Conservation (phyloP, 1,139 yeast species). For the Pichia sp. region DNA sequence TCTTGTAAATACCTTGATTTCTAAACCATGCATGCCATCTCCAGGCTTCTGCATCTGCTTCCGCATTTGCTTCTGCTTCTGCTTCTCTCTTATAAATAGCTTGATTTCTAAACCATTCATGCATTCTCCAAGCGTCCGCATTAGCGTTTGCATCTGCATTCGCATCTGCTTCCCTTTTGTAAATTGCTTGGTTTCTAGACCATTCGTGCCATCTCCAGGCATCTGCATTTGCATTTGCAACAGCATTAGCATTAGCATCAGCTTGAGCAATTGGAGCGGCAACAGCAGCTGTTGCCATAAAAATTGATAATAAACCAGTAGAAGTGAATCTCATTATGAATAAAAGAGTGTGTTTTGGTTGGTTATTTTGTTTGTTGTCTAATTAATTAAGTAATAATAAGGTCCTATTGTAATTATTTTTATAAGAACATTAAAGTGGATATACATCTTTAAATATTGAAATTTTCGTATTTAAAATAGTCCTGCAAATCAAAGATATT, state of each 20-base stretch:
- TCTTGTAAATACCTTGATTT: conserved; percentile 6
- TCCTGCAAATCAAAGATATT: too few relatives aligned
- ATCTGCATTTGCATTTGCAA: conserved; percentile 14
- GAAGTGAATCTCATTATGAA: conserved; percentile 11
- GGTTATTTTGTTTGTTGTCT: neutral
- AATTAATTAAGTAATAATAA: neutral
- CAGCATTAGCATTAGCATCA: conserved; percentile 11
- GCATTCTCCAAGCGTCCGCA: neutral
- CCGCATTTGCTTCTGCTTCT: conserved; percentile 8
- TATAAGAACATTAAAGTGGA: too few relatives aligned
- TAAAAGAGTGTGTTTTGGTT: neutral
- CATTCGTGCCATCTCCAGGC: conserved; percentile 13
- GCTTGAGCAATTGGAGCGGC: conserved; percentile 11
- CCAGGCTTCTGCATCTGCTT: conserved; percentile 8
- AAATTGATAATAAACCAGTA: conserved; percentile 6
- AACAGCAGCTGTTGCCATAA: conserved; percentile 8
- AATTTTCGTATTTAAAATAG: neutral
- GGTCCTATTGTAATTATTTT: too few relatives aligned
- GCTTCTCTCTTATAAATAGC: conserved; percentile 18
- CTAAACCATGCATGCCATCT: conserved; percentile 2
- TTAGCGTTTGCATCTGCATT: neutral
- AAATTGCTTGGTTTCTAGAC: conserved; percentile 16
- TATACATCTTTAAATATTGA: neutral
- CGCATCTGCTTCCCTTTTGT: conserved; percentile 21
- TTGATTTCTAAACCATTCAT: neutral